These are phyloP conservation scores for Hygrocybe coccinea DNA, from an alignment of 768 basidiomycete genomes.

Conservation along the genomic window DNA sequence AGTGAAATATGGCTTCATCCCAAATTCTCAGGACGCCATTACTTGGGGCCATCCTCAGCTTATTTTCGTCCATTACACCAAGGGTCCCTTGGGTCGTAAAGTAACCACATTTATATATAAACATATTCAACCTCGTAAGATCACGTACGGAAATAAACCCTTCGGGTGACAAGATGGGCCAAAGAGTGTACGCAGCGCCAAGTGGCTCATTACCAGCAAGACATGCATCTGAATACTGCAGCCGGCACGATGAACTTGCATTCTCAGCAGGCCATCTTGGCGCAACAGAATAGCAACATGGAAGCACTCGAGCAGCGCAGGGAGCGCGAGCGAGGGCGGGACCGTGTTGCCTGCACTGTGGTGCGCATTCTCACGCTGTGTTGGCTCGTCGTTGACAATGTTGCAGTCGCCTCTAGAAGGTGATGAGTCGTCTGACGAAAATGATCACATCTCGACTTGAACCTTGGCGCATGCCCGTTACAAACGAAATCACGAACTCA, in stretches of 20 bases:
- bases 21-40: constrained; percentile 50
- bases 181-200: constrained; percentile 49
- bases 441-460: constrained; percentile 66
- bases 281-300: constrained; percentile 69
- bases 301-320: constrained; percentile 63
- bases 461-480: constrained; percentile 69
- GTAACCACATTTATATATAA: constrained; percentile 29
- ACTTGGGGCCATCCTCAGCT: constrained; percentile 71
- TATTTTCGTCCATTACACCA: constrained; percentile 72
- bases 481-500: constrained; percentile 75
- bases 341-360: constrained; percentile 40
- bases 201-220: not conserved
- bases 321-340: constrained; percentile 54
- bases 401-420: constrained; percentile 32
- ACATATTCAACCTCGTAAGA: constrained; percentile 8
- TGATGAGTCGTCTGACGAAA: constrained; percentile 70
- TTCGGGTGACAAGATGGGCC: constrained; percentile 65
- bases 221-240: constrained; percentile 20
- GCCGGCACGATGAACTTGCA: constrained; percentile 29
- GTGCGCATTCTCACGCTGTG: constrained; percentile 18
- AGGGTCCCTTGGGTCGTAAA: constrained; percentile 58
- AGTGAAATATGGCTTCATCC: constrained; percentile 72
- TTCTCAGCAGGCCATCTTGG: constrained; percentile 55
- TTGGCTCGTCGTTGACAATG: constrained; percentile 4
- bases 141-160: constrained; percentile 51